Evolutionary conservation across 805 yeast species (phyloP), one percentile per base, ranked within the genome.

Genomic region (Monosporozyma siamensis): DNA sequence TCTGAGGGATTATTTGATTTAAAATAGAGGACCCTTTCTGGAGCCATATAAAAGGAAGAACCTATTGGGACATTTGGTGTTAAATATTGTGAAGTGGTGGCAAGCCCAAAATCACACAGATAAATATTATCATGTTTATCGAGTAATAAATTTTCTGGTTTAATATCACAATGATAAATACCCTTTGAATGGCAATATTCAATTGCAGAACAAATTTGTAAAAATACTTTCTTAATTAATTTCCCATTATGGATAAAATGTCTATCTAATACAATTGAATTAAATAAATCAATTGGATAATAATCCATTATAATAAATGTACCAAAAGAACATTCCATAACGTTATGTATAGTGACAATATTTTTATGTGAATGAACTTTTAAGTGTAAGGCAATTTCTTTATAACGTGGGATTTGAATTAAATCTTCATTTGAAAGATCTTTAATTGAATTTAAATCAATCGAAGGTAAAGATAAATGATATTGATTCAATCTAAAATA

Each of bases 141-240:
- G 63, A 89, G 78, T 53, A 92, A 68, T 43, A 92, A 74, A 66
- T 92, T 92, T 62, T 92, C 97, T 6, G 98, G 98, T 67, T 92
- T 92, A 51, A 89, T 77, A 63, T 89, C 97, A 58, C 97, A 84
- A 58, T 89, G 97, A 59, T 81, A 90, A 26, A 90, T 78, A n/a
- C 85, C 82, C 49, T 75, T 76, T 2, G 81, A 71, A 61, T 90
- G 97, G 56, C 94, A 84, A 65, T 81, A 83, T 48, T 77, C 75
- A 42, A 89, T 72, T 6, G 90, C 95, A 47, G 89, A 84, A 36
- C 90, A 69, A 60, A 92, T 72, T 64, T 92, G 97, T 32, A 74
- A 55, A 53, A 81, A 82, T 50, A 74, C 82, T 48, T 69, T 71
- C 58, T 76, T 78, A 56, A 74, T 72, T 46, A 67, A 57, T 24